Evolutionary conservation across 2,329 filamentous ascomycete species (phyloP).

Genomic region (Beauveria rudraprayagi): DNA sequence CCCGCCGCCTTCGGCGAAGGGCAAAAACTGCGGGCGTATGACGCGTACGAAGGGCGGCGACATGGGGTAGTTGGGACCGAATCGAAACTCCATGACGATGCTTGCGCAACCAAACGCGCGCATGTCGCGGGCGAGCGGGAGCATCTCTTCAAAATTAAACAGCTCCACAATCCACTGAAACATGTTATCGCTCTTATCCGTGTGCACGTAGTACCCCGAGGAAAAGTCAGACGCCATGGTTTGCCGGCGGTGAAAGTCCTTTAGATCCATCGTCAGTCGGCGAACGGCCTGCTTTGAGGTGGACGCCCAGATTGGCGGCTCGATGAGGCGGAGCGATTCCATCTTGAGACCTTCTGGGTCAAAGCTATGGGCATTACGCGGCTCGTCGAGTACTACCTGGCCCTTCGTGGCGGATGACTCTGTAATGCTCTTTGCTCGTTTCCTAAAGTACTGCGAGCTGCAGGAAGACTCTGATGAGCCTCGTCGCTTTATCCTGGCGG

Average conservation of each 20-base stretch:
- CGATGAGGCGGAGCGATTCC: not conserved
- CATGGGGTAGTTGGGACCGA: slow-evolving; percentile 67
- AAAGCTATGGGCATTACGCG: not conserved
- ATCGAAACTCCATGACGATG: slow-evolving; percentile 74
- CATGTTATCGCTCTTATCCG: slow-evolving; percentile 57
- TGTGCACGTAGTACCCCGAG: slow-evolving; percentile 78
- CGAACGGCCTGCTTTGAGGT: slow-evolving; percentile 52
- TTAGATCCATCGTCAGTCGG: slow-evolving; percentile 48
- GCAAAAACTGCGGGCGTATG: slow-evolving; percentile 69
- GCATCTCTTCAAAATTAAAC: slow-evolving; percentile 64
- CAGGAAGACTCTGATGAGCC: not conserved
- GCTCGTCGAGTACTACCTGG: not conserved
- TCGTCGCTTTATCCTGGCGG: not conserved
- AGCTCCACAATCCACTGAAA: slow-evolving; percentile 92
- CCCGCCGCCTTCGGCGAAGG: slow-evolving; percentile 65
- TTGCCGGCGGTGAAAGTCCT: slow-evolving; percentile 57
- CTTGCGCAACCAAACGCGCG: slow-evolving; percentile 51
- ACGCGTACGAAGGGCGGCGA: slow-evolving; percentile 79
- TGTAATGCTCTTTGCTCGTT: not conserved
- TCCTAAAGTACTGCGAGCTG: not conserved
- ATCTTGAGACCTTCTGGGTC: not conserved
- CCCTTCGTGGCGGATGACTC: too few species aligned
- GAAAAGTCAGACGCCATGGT: slow-evolving; percentile 49
- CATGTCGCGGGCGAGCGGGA: slow-evolving; percentile 72
- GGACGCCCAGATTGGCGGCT: slow-evolving; percentile 57